Conservation (phyloP, 345 rosid species). For the Zanthoxylum bungeanum region DNA sequence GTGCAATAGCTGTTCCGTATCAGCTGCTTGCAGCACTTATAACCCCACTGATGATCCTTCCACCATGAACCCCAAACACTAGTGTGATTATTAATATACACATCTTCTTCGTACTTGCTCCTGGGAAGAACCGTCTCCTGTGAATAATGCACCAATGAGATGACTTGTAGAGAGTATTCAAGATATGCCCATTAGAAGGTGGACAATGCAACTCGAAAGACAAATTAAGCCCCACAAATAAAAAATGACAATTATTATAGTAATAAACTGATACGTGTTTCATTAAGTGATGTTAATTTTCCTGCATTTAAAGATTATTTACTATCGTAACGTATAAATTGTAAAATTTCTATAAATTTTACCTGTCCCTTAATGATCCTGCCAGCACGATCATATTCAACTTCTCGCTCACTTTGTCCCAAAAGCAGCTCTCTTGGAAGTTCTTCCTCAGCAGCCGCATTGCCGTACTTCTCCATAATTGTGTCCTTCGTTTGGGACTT, state of each 20-base stretch:
- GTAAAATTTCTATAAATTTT: too few relatives aligned
- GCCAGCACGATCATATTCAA: constrained; percentile 77
- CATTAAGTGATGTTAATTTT: too few relatives aligned
- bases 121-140: constrained; percentile 50
- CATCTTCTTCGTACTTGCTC: constrained; percentile 68
- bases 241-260: too few relatives aligned
- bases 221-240: too few relatives aligned
- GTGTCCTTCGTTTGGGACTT: constrained; percentile 48
- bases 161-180: too few relatives aligned
- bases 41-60: constrained; percentile 88
- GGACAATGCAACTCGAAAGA: too few relatives aligned
- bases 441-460: constrained; percentile 56
- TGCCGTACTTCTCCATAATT: constrained; percentile 60
- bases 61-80: constrained; percentile 95
- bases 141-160: too few relatives aligned
- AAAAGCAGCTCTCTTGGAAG: constrained; percentile 61
- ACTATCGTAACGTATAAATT: too few relatives aligned
- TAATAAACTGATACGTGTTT: too few relatives aligned
- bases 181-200: too few relatives aligned
- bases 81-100: constrained; percentile 57
- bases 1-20: constrained; percentile 77
- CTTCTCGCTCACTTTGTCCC: constrained; percentile 74
- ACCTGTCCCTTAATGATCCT: constrained; percentile 70
- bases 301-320: too few relatives aligned
- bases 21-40: constrained; percentile 73